Percentiles rank a stretch among this genome's conserved stretches.
Conservation (phyloP, 2,329 filamentous ascomycete genomes). For the Ophidiomyces ophidiicola region DNA sequence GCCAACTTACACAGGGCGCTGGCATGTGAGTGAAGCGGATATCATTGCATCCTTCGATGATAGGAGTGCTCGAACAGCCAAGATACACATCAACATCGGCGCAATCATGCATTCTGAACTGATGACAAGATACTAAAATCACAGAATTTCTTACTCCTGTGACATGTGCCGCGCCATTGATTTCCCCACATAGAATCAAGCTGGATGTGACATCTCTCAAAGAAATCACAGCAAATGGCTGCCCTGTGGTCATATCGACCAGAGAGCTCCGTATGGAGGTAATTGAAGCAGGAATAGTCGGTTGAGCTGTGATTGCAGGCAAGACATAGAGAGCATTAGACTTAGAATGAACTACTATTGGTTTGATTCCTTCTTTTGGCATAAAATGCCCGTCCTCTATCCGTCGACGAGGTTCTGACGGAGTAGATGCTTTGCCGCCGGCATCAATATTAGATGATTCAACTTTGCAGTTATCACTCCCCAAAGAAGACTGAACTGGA, state of each 20-base stretch:
- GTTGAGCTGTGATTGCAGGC: constrained; percentile 55
- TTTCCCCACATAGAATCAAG: constrained; percentile 64
- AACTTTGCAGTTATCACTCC: constrained; percentile 31
- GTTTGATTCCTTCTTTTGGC: constrained; percentile 41
- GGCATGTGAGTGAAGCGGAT: constrained; percentile 73
- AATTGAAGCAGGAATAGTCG: constrained; percentile 61
- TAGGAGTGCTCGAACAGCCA: constrained; percentile 68
- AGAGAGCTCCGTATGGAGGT: constrained; percentile 59
- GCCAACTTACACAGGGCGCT: constrained; percentile 51
- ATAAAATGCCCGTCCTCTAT: too few relatives aligned
- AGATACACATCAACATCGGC: constrained; percentile 72
- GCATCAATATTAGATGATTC: constrained; percentile 50
- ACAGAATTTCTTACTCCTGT: constrained; percentile 61
- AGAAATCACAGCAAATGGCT: constrained; percentile 57
- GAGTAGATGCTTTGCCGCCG: too few relatives aligned
- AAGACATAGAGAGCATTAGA: constrained; percentile 62
- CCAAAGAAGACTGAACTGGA: constrained; percentile 28
- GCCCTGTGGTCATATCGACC: constrained; percentile 55
- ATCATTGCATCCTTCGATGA: constrained; percentile 76
- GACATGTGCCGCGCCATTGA: constrained; percentile 70
- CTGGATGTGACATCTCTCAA: constrained; percentile 59
- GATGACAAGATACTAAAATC: constrained; percentile 68
- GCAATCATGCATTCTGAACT: constrained; percentile 88
- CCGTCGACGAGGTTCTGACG: too few relatives aligned
- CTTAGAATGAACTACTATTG: constrained; percentile 56